phyloP scores from a whole-genome alignment of 2,329 filamentous ascomycete species.

The Botryotinia convoluta region DNA sequence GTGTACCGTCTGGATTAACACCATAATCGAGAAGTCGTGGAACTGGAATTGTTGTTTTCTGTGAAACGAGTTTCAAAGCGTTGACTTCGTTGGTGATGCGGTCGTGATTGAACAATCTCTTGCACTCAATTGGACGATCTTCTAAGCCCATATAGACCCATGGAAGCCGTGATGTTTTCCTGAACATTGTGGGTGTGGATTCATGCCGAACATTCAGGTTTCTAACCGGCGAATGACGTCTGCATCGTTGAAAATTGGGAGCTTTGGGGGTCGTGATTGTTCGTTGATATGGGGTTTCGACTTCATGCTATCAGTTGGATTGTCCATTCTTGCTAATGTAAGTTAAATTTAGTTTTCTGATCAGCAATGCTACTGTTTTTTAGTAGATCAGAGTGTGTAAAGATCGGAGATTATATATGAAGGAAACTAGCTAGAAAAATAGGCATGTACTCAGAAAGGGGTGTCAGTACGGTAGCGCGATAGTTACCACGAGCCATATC shows the following conservation, averaged over 20 bases:
- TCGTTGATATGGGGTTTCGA: not conserved
- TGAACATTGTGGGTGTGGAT: not conserved
- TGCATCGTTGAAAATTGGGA: not conserved
- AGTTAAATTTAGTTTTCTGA: not conserved
- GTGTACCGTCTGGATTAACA: not conserved
- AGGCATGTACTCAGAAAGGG: not conserved
- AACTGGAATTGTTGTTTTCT: not conserved
- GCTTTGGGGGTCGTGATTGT: not conserved
- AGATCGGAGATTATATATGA: no score
- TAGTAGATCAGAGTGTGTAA: not conserved
- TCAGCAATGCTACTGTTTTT: not conserved
- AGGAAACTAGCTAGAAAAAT: not conserved
- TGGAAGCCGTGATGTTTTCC: not conserved
- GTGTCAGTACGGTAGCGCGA: not conserved
- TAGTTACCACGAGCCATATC: not conserved
- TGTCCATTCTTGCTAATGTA: not conserved
- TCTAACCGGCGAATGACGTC: not conserved
- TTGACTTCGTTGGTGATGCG: constrained; percentile 9
- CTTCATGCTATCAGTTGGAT: no score
- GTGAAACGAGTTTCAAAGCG: not conserved
- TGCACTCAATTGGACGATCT: not conserved
- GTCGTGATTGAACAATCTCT: not conserved
- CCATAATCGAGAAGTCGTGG: not conserved
- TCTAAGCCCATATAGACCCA: not conserved
- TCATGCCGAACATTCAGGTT: not conserved